Evolutionary conservation across 2,329 filamentous ascomycete species (phyloP).

Genomic region (Colletotrichum costaricense): DNA sequence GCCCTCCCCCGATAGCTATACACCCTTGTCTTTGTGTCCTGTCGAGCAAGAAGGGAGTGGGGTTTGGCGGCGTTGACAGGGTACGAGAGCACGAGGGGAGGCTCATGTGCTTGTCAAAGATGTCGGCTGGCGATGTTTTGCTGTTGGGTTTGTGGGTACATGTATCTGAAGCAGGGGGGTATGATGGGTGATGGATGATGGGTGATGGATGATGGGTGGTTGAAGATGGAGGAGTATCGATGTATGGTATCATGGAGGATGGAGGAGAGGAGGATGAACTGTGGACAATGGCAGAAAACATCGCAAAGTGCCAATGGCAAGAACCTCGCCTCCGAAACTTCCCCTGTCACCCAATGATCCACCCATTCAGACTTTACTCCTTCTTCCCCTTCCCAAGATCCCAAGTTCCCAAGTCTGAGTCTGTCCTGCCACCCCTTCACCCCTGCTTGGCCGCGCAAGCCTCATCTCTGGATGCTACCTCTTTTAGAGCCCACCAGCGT

Average conservation of each 20-base stretch:
- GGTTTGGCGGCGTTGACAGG: neutral
- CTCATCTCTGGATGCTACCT: constrained; percentile 19
- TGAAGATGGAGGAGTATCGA: neutral
- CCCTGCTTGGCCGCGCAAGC: constrained; percentile 28
- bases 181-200: neutral
- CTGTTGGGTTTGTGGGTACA: no score
- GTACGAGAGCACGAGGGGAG: neutral
- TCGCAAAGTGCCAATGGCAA: neutral
- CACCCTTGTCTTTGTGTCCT: neutral
- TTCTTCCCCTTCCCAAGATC: no score
- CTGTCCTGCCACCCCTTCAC: neutral
- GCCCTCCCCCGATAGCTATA: constrained; percentile 6
- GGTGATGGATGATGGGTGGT: neutral
- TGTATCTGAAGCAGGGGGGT: no score
- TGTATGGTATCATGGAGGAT: no score
- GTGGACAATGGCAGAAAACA: neutral
- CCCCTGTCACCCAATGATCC: no score
- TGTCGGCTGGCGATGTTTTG: no score
- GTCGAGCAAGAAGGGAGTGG: no score
- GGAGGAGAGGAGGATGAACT: neutral
- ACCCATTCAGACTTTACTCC: no score
- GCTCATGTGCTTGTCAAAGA: no score
- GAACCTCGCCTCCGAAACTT: no score
- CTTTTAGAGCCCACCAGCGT: constrained; percentile 11
- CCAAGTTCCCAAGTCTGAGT: no score